phyloP scores from a whole-genome alignment of 495 filamentous ascomycete species.

The Podospora conica region DNA sequence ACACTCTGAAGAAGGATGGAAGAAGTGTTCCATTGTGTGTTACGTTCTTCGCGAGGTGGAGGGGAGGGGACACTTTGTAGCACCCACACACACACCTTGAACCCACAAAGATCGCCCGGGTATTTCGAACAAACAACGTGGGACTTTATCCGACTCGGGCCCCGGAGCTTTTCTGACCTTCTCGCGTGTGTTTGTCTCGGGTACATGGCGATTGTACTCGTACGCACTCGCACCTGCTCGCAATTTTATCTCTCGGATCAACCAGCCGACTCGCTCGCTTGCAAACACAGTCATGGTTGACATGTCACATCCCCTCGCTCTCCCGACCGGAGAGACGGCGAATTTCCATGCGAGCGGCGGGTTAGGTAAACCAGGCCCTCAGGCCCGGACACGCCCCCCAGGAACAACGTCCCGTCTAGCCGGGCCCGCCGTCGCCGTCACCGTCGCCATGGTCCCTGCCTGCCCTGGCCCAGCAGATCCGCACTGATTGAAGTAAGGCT shows the following conservation, averaged over 20 bases:
- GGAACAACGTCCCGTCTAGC: conserved; percentile 1
- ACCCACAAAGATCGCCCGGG: not conserved
- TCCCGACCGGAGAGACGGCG: not conserved
- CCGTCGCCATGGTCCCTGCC: not conserved
- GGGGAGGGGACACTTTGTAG: not conserved
- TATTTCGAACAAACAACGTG: not conserved
- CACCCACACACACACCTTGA: not conserved
- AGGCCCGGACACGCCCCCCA: not conserved
- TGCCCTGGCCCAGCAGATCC: not conserved
- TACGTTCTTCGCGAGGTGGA: not conserved
- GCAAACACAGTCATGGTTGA: not conserved
- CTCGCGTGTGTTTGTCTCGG: not conserved
- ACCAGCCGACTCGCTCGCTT: not conserved
- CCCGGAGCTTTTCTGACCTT: not conserved
- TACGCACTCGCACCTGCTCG: not conserved
- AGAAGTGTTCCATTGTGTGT: not conserved
- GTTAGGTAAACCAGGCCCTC: too few relatives aligned
- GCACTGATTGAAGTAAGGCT: too few relatives aligned
- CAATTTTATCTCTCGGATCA: not conserved
- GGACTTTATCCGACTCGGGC: not conserved
- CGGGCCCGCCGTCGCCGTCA: not conserved
- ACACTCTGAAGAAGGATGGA: not conserved
- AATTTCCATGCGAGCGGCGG: not conserved
- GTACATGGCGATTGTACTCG: not conserved
- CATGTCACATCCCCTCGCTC: not conserved